Evolutionary conservation across 176 grass and related monocot genomes (phyloP).

Genomic region (Oryza meridionalis): DNA sequence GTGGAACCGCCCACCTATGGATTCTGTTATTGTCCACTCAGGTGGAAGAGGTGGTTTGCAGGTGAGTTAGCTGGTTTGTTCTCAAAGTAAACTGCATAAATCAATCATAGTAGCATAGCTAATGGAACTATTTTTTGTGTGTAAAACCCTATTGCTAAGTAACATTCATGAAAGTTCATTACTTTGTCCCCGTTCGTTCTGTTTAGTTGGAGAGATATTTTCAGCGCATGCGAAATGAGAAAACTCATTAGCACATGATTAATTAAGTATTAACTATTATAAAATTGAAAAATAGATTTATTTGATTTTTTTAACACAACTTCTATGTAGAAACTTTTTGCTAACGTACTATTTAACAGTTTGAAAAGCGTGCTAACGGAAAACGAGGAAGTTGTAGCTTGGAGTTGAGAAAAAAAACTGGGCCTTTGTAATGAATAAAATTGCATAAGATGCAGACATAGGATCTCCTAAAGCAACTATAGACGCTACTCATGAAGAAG

Average conservation of each 20-base stretch:
- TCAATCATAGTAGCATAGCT: neutral
- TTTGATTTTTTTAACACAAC: too few relatives aligned
- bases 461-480: constrained; percentile 35
- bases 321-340: too few relatives aligned
- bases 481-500: neutral
- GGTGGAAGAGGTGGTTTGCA: constrained; percentile 69
- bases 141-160: constrained; percentile 9
- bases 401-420: too few relatives aligned
- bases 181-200: neutral
- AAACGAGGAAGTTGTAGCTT: too few relatives aligned
- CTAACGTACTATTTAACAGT: too few relatives aligned
- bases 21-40: constrained; percentile 69
- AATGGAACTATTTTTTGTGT: constrained; percentile 5
- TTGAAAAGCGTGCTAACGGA: too few relatives aligned
- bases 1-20: constrained; percentile 69
- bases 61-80: constrained; percentile 49
- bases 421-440: neutral
- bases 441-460: neutral
- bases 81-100: constrained; percentile 7
- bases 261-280: too few relatives aligned
- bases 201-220: too few relatives aligned
- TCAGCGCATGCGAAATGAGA: too few relatives aligned
- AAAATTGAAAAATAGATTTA: too few relatives aligned
- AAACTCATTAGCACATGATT: too few relatives aligned
- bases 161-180: neutral